Evolutionary conservation across 345 rosid genomes (phyloP).

Genomic region (Viola odorata): DNA sequence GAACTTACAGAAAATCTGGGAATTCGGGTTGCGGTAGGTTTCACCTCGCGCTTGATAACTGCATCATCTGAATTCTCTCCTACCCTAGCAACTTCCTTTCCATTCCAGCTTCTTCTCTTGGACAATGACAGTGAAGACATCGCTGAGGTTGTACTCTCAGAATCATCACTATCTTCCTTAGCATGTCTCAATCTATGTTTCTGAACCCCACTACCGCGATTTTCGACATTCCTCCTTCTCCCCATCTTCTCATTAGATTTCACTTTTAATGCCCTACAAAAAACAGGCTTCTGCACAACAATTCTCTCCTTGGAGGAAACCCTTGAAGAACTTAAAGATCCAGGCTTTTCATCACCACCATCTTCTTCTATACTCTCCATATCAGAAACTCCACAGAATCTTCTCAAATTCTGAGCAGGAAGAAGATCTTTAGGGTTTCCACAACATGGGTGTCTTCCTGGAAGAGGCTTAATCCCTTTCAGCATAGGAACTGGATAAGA

Average conservation of each 20-base stretch:
- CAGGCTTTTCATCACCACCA: slow-evolving; percentile 17
- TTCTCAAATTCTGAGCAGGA: slow-evolving; percentile 37
- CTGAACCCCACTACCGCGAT: slow-evolving; percentile 12
- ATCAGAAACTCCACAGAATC: slow-evolving; percentile 32
- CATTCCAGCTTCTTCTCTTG: slow-evolving; percentile 50
- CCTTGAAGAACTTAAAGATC: slow-evolving; percentile 18
- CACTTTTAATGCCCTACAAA: too few relatives aligned
- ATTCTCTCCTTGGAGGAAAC: not conserved
- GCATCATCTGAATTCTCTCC: slow-evolving; percentile 26
- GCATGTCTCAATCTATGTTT: slow-evolving; percentile 16
- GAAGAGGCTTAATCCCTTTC: slow-evolving; percentile 53
- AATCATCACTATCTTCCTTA: slow-evolving; percentile 34
- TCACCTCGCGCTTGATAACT: slow-evolving; percentile 29
- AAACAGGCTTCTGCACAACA: too few relatives aligned
- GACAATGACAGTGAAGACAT: slow-evolving; percentile 15
- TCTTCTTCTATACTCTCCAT: slow-evolving; percentile 17
- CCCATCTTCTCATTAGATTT: too few relatives aligned
- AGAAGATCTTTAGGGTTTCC: slow-evolving; percentile 49
- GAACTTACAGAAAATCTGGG: slow-evolving; percentile 25
- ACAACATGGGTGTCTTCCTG: slow-evolving; percentile 42
- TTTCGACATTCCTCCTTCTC: slow-evolving; percentile 14
- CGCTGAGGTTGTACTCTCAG: slow-evolving; percentile 30
- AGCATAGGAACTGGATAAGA: slow-evolving; percentile 65
- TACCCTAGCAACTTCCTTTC: slow-evolving; percentile 16
- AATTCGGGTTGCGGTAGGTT: slow-evolving; percentile 14